These are phyloP conservation scores for Raddia distichophylla DNA, from an alignment of 176 grass and related monocot genomes.

Conservation along the genomic window DNA sequence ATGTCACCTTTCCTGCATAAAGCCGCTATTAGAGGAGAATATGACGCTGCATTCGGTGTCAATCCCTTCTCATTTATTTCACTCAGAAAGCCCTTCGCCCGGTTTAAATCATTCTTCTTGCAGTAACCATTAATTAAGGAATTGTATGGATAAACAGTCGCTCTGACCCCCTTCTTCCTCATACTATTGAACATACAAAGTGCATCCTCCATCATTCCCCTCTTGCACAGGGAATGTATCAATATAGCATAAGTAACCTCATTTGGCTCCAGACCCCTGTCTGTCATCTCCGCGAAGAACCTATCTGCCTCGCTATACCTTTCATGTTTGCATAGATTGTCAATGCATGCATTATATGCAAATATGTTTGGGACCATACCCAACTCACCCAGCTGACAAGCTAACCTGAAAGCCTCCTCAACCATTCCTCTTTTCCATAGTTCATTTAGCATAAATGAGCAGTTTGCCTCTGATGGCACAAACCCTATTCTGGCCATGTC, in stretches of 20 bases:
- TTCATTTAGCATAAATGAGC: constrained; percentile 55
- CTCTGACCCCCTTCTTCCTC: constrained; percentile 45
- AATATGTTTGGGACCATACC: constrained; percentile 68
- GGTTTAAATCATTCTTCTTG: constrained; percentile 48
- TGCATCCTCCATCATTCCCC: constrained; percentile 57
- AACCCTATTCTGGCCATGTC: constrained; percentile 55
- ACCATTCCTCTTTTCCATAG: constrained; percentile 49
- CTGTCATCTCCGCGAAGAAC: constrained; percentile 61
- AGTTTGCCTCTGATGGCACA: constrained; percentile 62
- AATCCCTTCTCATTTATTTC: constrained; percentile 61
- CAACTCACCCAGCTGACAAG: constrained; percentile 55
- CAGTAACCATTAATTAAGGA: constrained; percentile 84
- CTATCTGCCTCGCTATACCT: constrained; percentile 63
- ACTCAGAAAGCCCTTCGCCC: constrained; percentile 46
- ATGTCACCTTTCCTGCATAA: constrained; percentile 62
- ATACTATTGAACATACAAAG: constrained; percentile 58
- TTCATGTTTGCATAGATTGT: constrained; percentile 65
- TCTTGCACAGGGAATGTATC: constrained; percentile 81
- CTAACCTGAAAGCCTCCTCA: constrained; percentile 64
- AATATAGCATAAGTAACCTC: constrained; percentile 79
- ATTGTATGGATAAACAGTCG: constrained; percentile 76
- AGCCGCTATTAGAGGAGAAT: constrained; percentile 58
- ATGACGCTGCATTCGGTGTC: constrained; percentile 60
- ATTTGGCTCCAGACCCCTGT: constrained; percentile 54
- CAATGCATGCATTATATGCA: constrained; percentile 72